Evolutionary conservation across 371 early-diverging fungal genomes (phyloP), one percentile per base, ranked within the genome.

Genomic region (Mortierella sp.): DNA sequence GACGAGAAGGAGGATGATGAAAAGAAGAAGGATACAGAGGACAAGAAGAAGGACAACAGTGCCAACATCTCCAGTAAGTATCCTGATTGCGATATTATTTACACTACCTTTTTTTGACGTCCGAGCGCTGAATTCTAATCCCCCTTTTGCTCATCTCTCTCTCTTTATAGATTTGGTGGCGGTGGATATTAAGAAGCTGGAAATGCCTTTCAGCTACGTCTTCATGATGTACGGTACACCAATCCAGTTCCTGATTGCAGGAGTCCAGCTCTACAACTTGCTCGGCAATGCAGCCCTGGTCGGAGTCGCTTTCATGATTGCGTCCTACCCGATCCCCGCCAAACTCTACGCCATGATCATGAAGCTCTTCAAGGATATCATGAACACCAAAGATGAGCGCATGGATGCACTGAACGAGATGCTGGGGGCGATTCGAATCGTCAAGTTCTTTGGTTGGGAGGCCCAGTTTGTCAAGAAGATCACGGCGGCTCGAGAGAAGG

Each of bases 361-460:
- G 68, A 85, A 80, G 41, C 68, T 86, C 41, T 91, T 93, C 71
- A 79, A 84, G 37, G 71, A 74, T 10, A 87, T 91, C 47, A 91
- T 90, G 90, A 76, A 87, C 37, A 87, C 90, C 66, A 91, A 92
- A 55, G 95, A 94, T 43, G 88, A 87, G 31, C 90, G 91, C 47
- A 81, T 94, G 68, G 88, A 91, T 26, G 81, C 89, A 69, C 83
- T 94, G 76, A 93, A 91, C 26, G 94, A 94, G 74, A 75, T 79
- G 80, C 61, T 79, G 16, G 80, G 87, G 29, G 95, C 94, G 13
- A 94, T 95, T 61, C 91, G 93, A 37, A 92, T 94, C 34, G 91
- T 95, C 76, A 95, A 95, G 80, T 91, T 95, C 77, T 95, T 94
- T 88, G 94, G 93, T 16, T 95, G 95, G 95, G 94, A 95, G 87